Conservation (phyloP, 192 early-diverging fungal genomes). For the Coemansia sp. region DNA sequence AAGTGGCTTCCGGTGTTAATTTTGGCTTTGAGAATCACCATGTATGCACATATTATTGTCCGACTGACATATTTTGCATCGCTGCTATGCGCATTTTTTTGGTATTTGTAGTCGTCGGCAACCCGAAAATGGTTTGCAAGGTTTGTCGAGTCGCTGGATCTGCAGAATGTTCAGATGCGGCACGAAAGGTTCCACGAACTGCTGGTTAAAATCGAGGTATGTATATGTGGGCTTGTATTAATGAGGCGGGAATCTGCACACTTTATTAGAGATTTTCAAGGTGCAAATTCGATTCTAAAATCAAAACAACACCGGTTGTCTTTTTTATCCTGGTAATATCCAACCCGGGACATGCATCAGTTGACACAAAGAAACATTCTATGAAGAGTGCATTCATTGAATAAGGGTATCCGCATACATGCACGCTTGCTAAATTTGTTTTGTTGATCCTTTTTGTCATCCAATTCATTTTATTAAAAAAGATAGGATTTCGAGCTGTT, state of each 20-base stretch:
- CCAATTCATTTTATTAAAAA: not conserved
- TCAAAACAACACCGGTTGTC: too few relatives aligned
- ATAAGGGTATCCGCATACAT: too few relatives aligned
- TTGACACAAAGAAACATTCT: too few relatives aligned
- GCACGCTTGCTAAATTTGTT: not conserved
- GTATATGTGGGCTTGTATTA: not conserved
- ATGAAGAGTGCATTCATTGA: too few relatives aligned
- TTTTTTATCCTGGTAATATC: too few relatives aligned
- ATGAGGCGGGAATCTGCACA: not conserved
- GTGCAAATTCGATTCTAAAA: too few relatives aligned
- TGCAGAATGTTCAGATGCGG: slow-evolving; percentile 23
- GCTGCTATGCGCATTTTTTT: not conserved
- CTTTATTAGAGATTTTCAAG: not conserved
- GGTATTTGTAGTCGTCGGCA: slow-evolving; percentile 55
- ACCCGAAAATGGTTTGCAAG: slow-evolving; percentile 85
- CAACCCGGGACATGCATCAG: too few relatives aligned
- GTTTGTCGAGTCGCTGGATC: slow-evolving; percentile 65
- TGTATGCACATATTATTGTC: too few relatives aligned
- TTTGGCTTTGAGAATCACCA: too few relatives aligned
- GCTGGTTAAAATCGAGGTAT: slow-evolving; percentile 31
- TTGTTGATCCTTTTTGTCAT: not conserved
- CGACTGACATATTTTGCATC: too few relatives aligned
- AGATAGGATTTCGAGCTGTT: slow-evolving; percentile 81
- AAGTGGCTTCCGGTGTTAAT: too few relatives aligned
- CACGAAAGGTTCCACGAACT: slow-evolving; percentile 67